These are phyloP conservation scores for Tinospora cordifolia DNA, from an alignment of 164 flowering plant species.

Conservation along the genomic window DNA sequence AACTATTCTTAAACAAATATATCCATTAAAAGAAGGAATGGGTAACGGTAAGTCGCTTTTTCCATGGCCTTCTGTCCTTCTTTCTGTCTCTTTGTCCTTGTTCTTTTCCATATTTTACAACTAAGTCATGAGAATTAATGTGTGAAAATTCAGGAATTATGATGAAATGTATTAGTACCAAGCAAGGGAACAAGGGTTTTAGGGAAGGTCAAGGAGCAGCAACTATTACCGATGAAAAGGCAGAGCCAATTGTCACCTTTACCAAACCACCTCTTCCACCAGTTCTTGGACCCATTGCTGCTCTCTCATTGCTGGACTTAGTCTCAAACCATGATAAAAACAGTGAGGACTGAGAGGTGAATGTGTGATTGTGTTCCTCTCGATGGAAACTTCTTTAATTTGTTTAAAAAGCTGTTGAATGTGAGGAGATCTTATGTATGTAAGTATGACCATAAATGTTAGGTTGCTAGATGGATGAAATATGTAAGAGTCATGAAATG, in stretches of 20 bases:
- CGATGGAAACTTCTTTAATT: not conserved
- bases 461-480: no score
- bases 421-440: no score
- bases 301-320: slow-evolving; percentile 45
- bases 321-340: slow-evolving; percentile 34
- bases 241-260: slow-evolving; percentile 52
- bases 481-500: no score
- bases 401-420: no score
- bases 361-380: no score
- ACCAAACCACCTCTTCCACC: slow-evolving; percentile 66
- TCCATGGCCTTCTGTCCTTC: not conserved
- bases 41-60: slow-evolving; percentile 22
- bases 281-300: slow-evolving; percentile 47
- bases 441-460: no score
- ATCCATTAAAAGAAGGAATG: slow-evolving; percentile 21
- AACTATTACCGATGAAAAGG: slow-evolving; percentile 22
- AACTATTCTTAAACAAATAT: slow-evolving; percentile 23
- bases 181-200: slow-evolving; percentile 21
- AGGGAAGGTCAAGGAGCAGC: slow-evolving; percentile 16
- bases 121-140: not conserved
- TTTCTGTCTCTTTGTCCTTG: not conserved
- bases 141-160: slow-evolving; percentile 17
- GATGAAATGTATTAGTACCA: slow-evolving; percentile 31
- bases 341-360: slow-evolving; percentile 32
- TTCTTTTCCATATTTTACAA: not conserved